These are phyloP conservation scores for Thermochaetoides dissita DNA, from an alignment of 2,329 filamentous ascomycete genomes.

Conservation along the genomic window DNA sequence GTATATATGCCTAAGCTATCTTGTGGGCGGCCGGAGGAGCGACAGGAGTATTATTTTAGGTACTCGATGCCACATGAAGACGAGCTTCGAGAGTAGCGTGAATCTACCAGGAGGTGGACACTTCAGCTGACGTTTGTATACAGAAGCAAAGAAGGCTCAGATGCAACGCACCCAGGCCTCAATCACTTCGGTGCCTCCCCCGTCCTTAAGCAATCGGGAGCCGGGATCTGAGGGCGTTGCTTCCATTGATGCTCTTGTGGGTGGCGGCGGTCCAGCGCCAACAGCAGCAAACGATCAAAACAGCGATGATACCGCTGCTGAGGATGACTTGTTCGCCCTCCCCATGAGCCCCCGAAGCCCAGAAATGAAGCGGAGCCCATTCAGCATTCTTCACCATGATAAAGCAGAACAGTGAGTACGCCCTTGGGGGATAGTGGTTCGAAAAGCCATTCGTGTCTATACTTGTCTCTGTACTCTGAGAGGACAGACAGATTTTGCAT, in stretches of 20 bases:
- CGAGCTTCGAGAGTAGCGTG: too few relatives aligned
- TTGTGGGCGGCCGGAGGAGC: too few relatives aligned
- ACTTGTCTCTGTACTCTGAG: too few relatives aligned
- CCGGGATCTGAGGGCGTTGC: conserved; percentile 17
- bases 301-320: conserved; percentile 32
- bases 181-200: conserved; percentile 36
- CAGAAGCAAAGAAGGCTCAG: conserved; percentile 11
- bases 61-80: too few relatives aligned
- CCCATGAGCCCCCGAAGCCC: conserved; percentile 77
- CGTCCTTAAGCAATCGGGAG: conserved; percentile 36
- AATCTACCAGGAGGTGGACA: too few relatives aligned
- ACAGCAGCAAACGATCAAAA: conserved; percentile 20
- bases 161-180: conserved; percentile 7
- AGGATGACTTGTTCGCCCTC: conserved; percentile 76
- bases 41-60: too few relatives aligned
- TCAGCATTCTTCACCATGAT: conserved; percentile 35
- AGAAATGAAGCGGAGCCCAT: conserved; percentile 74
- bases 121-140: too few relatives aligned
- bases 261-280: conserved; percentile 16
- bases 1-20: too few relatives aligned
- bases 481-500: too few relatives aligned
- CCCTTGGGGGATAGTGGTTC: too few relatives aligned
- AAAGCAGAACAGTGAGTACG: not conserved
- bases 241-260: conserved; percentile 29
- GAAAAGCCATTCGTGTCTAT: too few relatives aligned